Conservation (phyloP, 768 basidiomycete species). For the Boletus insuetus region DNA sequence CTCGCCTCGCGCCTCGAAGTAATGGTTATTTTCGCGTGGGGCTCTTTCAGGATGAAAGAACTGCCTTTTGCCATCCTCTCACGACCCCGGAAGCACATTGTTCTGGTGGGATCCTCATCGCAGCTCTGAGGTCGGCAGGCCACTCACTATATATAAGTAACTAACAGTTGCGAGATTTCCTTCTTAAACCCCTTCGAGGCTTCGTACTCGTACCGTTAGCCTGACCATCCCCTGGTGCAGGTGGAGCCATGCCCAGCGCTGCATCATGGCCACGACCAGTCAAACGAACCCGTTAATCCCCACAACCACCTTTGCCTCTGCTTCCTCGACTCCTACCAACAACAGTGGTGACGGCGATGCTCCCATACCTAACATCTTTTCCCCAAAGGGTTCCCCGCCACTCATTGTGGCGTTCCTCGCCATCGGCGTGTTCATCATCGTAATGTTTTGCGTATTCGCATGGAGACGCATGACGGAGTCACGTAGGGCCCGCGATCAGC, state of each 20-base stretch:
- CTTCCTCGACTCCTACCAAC: neutral
- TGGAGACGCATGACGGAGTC: constrained; percentile 37
- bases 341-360: neutral
- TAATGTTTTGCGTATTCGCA: constrained; percentile 47
- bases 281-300: constrained; percentile 2
- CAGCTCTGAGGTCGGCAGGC: neutral
- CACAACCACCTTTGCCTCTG: constrained; percentile 3
- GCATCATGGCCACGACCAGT: constrained; percentile 17
- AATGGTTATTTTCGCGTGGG: constrained; percentile 18
- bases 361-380: constrained; percentile 17
- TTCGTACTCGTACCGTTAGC: constrained; percentile 3
- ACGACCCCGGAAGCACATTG: constrained; percentile 4
- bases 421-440: constrained; percentile 52
- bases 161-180: neutral
- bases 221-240: neutral
- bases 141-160: constrained; percentile 15
- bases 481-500: constrained; percentile 14
- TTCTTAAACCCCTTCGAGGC: constrained; percentile 9
- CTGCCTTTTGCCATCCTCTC: constrained; percentile 1
- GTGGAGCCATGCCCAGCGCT: constrained; percentile 10
- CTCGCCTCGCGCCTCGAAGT: neutral
- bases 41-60: neutral
- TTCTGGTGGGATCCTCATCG: constrained; percentile 1
- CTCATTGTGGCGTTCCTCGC: constrained; percentile 60
- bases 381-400: constrained; percentile 44